Conservation (phyloP, 768 basidiomycete species). For the Trametes meyenii region DNA sequence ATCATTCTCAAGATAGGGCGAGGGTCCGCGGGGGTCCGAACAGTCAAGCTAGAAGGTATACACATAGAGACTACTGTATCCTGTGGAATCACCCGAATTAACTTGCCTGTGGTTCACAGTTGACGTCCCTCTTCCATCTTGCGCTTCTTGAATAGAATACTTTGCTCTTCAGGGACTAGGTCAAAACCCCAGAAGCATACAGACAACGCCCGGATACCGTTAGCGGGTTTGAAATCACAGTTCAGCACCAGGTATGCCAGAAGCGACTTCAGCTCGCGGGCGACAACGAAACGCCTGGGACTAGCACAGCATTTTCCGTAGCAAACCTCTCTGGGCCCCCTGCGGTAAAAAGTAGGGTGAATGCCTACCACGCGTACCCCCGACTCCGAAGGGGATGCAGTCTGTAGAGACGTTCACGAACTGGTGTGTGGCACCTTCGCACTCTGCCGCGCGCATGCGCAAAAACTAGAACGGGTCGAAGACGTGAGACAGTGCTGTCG, state of each 20-base stretch:
- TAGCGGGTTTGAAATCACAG: constrained; percentile 25
- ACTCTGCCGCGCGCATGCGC: constrained; percentile 36
- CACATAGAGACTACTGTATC: no score
- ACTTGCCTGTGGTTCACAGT: no score
- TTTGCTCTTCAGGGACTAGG: background rate
- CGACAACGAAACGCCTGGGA: constrained; percentile 22
- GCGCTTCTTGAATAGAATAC: background rate
- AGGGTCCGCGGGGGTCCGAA: no score
- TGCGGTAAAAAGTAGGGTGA: background rate
- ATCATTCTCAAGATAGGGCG: no score
- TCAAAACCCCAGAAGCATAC: background rate
- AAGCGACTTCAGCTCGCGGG: constrained; percentile 24
- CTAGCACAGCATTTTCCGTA: background rate
- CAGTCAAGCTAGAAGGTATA: no score
- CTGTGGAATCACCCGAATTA: no score
- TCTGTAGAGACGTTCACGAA: constrained; percentile 37
- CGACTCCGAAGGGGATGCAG: constrained; percentile 33
- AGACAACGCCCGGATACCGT: constrained; percentile 20
- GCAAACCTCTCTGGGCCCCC: no score
- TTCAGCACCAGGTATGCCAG: constrained; percentile 22
- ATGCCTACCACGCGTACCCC: constrained; percentile 34
- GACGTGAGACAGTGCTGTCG: constrained; percentile 26
- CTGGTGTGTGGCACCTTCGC: constrained; percentile 38
- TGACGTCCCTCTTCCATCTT: background rate
- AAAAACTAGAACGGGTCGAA: constrained; percentile 56